Evolutionary conservation across 2,329 filamentous ascomycete genomes (phyloP), one percentile per base, ranked within the genome.

Genomic region (Karstenula rhodostoma): DNA sequence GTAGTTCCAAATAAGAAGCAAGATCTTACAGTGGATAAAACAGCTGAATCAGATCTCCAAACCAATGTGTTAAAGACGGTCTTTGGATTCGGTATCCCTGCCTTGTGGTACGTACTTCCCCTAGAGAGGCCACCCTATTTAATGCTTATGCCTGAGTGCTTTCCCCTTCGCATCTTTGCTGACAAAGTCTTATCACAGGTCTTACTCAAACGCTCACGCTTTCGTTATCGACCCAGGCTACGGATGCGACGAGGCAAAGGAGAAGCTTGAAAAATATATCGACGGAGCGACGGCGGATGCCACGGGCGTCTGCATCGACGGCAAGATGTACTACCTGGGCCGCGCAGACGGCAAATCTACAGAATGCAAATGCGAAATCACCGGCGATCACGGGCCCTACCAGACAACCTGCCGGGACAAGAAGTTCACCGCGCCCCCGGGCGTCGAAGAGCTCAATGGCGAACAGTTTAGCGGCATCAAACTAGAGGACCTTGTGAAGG

Each of bases 251-350:
- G 51, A 23, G 23, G 29, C 8, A 19, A 47, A 56, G 12, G 13
- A 12, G 22, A 29, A 29, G 27, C 51, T 55, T 15, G 22, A 43
- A 25, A 35, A 47, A 35, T 56, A 56, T 37, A 10, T 56, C 17
- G 29, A 25, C 6, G 55, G n/a, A n/a, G 47, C 50, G 2, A 47
- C 13, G 13, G n/a, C 12, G 37, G 37, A 53, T 12, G 48, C 25
- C 7, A 58, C 48, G 19, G 48, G 48, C 19, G 46, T 25, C 40
- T 58, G 56, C n/a, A n/a, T 52, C 12, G 40, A 58, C n/a, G 56
- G 49, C 48, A 58, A 37, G 35, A 47, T 33, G 48, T 58, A 58
- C 49, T 58, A 53, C 37, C 19, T 58, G 10, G 49, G 19, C 48
- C 22, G 19, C 22, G 15, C 40, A 15, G 48, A 53, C n/a, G 56